A percentile compares a stretch with the other conserved stretches of the same genome.
Conservation (phyloP, 495 filamentous ascomycete genomes). For the Margaritispora aquatica region DNA sequence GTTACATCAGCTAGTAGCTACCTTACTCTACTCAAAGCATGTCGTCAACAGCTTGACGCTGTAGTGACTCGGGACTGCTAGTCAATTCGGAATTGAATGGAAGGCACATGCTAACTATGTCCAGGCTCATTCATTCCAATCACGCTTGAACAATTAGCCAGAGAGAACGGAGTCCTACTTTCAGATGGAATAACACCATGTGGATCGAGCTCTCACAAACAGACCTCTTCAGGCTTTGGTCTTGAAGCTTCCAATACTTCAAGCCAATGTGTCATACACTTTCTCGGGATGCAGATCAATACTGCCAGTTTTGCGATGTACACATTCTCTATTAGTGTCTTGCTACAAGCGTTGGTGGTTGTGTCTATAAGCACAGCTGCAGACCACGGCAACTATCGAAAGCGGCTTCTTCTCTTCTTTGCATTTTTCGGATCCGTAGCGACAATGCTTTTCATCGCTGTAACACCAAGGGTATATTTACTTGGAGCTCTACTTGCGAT, state of each 20-base stretch:
- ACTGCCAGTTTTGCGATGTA: slow-evolving; percentile 98
- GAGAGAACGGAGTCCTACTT: slow-evolving; percentile 79
- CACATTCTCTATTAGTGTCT: slow-evolving; percentile 87
- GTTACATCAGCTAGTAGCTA: no score
- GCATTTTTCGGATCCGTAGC: slow-evolving; percentile 72
- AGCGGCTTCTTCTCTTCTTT: slow-evolving; percentile 76
- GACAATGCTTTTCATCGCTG: slow-evolving; percentile 84
- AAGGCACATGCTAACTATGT: slow-evolving; percentile 10
- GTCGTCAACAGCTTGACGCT: neutral
- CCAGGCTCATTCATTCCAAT: slow-evolving; percentile 94
- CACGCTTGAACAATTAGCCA: slow-evolving; percentile 84
- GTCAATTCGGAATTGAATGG: neutral
- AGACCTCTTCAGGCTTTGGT: slow-evolving; percentile 14
- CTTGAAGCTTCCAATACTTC: slow-evolving; percentile 21
- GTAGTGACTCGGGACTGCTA: neutral
- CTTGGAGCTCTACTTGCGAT: slow-evolving; percentile 80
- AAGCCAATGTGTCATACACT: slow-evolving; percentile 74
- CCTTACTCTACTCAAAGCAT: no score
- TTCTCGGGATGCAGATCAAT: slow-evolving; percentile 83
- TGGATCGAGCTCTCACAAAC: slow-evolving; percentile 31
- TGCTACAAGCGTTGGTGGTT: slow-evolving; percentile 83
- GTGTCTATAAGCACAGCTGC: slow-evolving; percentile 94
- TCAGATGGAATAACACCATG: slow-evolving; percentile 71
- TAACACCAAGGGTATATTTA: slow-evolving; percentile 66
- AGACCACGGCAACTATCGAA: slow-evolving; percentile 91